Base-by-base conservation (phyloP, 2,329 filamentous ascomycete species). In the Diaporthe longicolla region DNA sequence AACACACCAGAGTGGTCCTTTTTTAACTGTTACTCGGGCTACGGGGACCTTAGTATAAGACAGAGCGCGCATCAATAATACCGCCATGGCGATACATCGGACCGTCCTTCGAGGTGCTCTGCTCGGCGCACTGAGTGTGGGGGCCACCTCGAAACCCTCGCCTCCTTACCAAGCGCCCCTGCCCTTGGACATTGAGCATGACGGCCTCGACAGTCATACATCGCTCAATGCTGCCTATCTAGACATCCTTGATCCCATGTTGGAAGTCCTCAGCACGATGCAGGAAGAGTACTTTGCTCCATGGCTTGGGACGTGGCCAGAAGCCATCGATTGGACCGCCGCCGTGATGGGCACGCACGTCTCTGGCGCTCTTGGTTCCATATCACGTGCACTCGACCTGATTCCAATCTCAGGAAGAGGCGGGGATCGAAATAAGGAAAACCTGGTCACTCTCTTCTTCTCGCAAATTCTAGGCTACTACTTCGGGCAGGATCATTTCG, bases 281-380 rank as follows among this genome's bases (percentile, higher is more conserved):
- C 95, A 98, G 81, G 87, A 90, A 70, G 85, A 88, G 35, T 98
- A 95, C 83, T 98, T 97, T 81, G 88, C 91, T 61, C 84, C 93
- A 6, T 93, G 93, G 88, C 85, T 93, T 48, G 95, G 94, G 15
- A 95, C 91, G 35, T 98, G 95, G 94, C 94, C 95, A 0, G 87
- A 88, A 1, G 90, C 94, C 43, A 98, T 97, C 79, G 96, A 98
- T 84, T 98, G 96, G 96, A 98, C 96, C 0, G 93, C 92, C 24
- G 95, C 96, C 5, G 94, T 98, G 11, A 86, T 94, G 78, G 92
- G 92, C 57, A 98, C 95, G 0, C 91, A 96, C 73, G 84, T 98
- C 48, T 93, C 94, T 0, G 93, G 92, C 19, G 89, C 92, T 3
- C 87, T 97, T 21, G 90, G 88, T 21, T 92, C 93, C n/a, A 84